phyloP scores from a whole-genome alignment of 2,329 filamentous ascomycete species.

The Cercospora sojina region DNA sequence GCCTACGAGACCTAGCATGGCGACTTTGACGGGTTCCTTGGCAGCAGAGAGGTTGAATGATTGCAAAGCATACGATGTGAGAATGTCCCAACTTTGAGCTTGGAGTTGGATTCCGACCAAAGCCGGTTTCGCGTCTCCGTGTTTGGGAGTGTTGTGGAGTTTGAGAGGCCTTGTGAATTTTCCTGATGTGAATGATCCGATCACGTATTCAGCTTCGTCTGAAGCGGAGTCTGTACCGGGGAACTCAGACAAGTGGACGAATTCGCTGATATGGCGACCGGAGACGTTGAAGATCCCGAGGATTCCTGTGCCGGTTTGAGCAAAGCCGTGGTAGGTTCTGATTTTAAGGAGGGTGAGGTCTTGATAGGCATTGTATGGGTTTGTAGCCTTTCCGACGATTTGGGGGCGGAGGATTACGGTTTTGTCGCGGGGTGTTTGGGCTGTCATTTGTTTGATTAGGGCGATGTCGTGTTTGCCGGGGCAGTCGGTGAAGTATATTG shows the following conservation, averaged over 20 bases:
- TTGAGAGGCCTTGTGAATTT: constrained; percentile 54
- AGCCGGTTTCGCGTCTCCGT: not conserved
- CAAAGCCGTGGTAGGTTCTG: constrained; percentile 70
- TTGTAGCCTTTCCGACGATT: constrained; percentile 67
- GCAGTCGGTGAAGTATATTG: constrained; percentile 89
- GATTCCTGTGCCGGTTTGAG: constrained; percentile 69
- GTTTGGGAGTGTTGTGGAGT: constrained; percentile 38
- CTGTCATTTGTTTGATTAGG: constrained; percentile 79
- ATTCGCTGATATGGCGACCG: constrained; percentile 60
- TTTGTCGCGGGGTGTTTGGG: constrained; percentile 65
- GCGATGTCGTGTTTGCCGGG: constrained; percentile 76
- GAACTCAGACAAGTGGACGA: constrained; percentile 70
- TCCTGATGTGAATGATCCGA: constrained; percentile 70
- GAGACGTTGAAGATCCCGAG: constrained; percentile 83
- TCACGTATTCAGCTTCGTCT: constrained; percentile 60
- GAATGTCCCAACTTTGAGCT: constrained; percentile 50
- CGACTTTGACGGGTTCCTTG: constrained; percentile 53
- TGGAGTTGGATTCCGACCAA: constrained; percentile 64
- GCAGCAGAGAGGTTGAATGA: constrained; percentile 46
- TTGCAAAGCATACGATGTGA: constrained; percentile 69
- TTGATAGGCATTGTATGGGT: constrained; percentile 73
- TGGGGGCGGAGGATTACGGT: constrained; percentile 81
- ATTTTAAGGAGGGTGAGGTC: constrained; percentile 73
- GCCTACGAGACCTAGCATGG: constrained; percentile 73
- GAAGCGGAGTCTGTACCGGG: constrained; percentile 60